These are phyloP conservation scores for Acanthamoeba royreba DNA, from an alignment of 208 protist species.

Conservation along the genomic window DNA sequence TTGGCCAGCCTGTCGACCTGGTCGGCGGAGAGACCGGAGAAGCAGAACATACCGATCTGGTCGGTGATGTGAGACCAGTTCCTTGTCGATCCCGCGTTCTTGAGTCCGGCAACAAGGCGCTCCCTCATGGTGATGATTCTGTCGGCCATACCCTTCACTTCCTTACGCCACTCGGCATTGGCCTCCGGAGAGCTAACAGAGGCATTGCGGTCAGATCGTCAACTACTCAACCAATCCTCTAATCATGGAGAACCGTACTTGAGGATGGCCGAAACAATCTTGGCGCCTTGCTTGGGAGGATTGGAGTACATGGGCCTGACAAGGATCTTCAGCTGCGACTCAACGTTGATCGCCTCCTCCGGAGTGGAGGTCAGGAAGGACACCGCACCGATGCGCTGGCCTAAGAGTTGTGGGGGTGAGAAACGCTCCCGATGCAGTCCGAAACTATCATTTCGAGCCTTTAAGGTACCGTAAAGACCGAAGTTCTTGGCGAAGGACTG, in stretches of 20 bases:
- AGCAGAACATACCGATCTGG: slow-evolving; percentile 99
- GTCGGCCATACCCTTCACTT: slow-evolving; percentile 48
- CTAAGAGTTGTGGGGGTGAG: too few species aligned
- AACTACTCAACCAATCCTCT: background rate
- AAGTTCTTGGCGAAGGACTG: slow-evolving; percentile 98
- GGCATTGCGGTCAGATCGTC: too few species aligned
- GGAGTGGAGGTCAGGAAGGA: background rate
- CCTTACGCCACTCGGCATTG: background rate
- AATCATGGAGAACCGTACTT: slow-evolving; percentile 62
- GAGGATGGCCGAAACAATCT: slow-evolving; percentile 90
- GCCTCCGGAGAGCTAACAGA: slow-evolving; percentile 76
- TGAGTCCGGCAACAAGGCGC: background rate
- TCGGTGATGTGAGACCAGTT: slow-evolving; percentile 92
- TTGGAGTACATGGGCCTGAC: slow-evolving; percentile 93
- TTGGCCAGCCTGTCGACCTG: slow-evolving; percentile 44
- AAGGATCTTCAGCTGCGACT: slow-evolving; percentile 86
- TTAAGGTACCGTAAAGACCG: slow-evolving; percentile 91
- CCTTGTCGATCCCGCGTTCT: slow-evolving; percentile 43
- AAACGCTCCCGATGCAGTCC: background rate
- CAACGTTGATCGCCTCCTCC: slow-evolving; percentile 19
- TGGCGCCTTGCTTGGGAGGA: slow-evolving; percentile 94
- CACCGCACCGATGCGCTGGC: slow-evolving; percentile 1
- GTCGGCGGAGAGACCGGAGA: slow-evolving; percentile 48
- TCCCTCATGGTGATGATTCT: slow-evolving; percentile 23
- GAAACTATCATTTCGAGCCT: too few species aligned